Evolutionary conservation across 306 rosid genomes (phyloP), one percentile per base, ranked within the genome.

Genomic region (Vicia villosa): DNA sequence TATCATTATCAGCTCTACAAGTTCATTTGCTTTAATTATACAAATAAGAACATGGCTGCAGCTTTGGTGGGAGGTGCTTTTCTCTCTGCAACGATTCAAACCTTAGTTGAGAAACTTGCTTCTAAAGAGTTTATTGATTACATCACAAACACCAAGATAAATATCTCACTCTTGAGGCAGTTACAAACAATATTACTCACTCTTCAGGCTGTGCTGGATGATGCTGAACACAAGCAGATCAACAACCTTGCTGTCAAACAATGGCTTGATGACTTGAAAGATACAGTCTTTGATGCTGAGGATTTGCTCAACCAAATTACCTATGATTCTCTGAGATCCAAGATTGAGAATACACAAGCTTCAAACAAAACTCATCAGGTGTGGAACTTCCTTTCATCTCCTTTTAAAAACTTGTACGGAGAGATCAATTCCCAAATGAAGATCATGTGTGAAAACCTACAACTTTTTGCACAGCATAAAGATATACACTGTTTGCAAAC

Each of bases 381-480:
- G 37, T 74, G 84, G 83, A 83, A 70, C n/a, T 69, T 80, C 30
- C 73, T 83, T 15, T 50, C 75, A 4, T 20, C 42, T 37, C 55
- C 79, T 32, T 70, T 57, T 47, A 79, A 69, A 7, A 77, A 46
- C 30, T 45, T 79, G 40, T 41, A 62, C 17, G 26, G 61, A 38
- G 71, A 78, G 28, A 62, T 80, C 26, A 83, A 83, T 56, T 49
- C 74, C 14, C 68, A 56, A 41, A 41, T 80, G 68, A 63, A 57
- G 50, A 54, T 14, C 30, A 46, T 70, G 20, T 66, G 55, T 38
- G 58, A 70, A 14, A 74, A 36, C 52, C 43, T 80, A 1, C 68
- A 52, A 30, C 13, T 63, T 28, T 70, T 83, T 66, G 72, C 69
- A 11, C 72, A 74, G 6, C 66, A 81, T 49, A 80, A 6, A 61